Conservation (phyloP, 257 asterid genomes). For the Ophiorrhiza pumila region DNA sequence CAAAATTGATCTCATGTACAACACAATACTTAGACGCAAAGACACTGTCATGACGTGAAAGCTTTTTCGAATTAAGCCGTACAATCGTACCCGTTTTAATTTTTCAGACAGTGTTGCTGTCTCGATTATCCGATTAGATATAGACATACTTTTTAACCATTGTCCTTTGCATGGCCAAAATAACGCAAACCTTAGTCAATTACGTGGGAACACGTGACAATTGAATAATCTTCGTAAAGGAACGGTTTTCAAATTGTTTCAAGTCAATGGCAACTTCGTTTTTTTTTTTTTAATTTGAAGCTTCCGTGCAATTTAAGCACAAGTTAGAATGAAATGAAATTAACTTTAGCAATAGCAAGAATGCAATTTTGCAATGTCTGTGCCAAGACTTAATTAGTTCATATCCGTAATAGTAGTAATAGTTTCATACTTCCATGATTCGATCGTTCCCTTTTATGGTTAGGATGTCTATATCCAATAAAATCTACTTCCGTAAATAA, state of each 20-base stretch:
- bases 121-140: neutral
- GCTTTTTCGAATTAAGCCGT: neutral
- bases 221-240: too few relatives aligned
- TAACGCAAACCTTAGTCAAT: neutral
- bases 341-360: too few relatives aligned
- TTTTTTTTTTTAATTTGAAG: too few relatives aligned
- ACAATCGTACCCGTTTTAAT: constrained; percentile 3
- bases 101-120: neutral
- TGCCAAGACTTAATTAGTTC: neutral
- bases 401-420: neutral
- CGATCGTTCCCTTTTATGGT: neutral
- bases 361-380: too few relatives aligned
- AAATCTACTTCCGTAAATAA: neutral
- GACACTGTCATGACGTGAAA: neutral
- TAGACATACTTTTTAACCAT: neutral
- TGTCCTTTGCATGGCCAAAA: constrained; percentile 6
- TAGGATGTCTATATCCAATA: neutral
- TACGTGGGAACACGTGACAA: too few relatives aligned
- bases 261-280: neutral
- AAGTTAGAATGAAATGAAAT: too few relatives aligned
- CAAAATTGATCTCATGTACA: neutral
- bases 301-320: neutral
- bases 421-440: neutral
- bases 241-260: neutral
- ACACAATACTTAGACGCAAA: neutral